Evolutionary conservation across 116 monocot species (phyloP), one percentile per base, ranked within the genome.

Genomic region (Zostera marina): DNA sequence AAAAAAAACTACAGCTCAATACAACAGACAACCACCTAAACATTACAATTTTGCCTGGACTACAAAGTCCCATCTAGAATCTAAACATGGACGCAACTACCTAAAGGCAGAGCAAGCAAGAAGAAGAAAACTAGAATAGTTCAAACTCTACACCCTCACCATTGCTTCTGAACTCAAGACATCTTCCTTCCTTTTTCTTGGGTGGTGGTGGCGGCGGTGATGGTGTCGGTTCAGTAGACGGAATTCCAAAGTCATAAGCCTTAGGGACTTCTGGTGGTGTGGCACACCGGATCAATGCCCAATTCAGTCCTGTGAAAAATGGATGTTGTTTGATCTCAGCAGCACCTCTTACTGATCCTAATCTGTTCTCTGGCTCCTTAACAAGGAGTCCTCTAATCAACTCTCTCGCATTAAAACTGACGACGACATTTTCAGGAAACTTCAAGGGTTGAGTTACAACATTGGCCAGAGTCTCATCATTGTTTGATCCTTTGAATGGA

Each of bases 281-380:
- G 19, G 79, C 66, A 48, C 78, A 88, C 8, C 82, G 70, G 40
- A 88, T 84, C 53, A 94, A 45, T 7, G 89, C 94, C 94, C 85
- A 94, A 22, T 94, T 94, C 9, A 94, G 57, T 20, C 85, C 89
- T n/a, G 75, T 73, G 41, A 94, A 94, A 73, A 88, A 94, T 0
- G 76, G 68, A 11, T 88, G 89, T 55, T 76, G 70, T 76, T 94
- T 94, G 52, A 94, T 88, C 66, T 85, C 89, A 13, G 85, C 89
- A 9, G 94, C 88, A 11, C 88, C 94, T 71, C 65, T 84, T 16
- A 69, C 51, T 5, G 81, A 81, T 40, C 88, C 89, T 17, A 94
- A 45, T 57, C 85, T 73, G 60, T 76, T 62, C 65, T 80, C 89
- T 19, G 82, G 96, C 63, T 96, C 89, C 76, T 89, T 96, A 10